These are phyloP conservation scores for Candida sp. DNA, from an alignment of 1,139 yeast genomes.

Conservation along the genomic window DNA sequence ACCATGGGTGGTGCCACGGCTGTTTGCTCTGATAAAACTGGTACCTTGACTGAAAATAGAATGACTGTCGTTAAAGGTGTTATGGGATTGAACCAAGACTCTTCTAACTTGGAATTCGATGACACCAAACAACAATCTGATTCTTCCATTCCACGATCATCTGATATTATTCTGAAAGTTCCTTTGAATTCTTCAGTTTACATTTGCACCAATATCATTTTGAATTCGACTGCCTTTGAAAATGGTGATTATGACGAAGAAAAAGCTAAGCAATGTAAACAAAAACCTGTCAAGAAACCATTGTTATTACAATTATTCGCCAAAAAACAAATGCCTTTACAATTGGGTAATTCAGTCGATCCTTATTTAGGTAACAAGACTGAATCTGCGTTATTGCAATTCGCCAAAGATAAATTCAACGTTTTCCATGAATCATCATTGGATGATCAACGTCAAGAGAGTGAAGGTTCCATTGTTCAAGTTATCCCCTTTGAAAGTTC, in stretches of 20 bases:
- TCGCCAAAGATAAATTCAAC: conserved; percentile 59
- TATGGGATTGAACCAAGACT: conserved; percentile 36
- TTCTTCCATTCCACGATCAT: conserved; percentile 21
- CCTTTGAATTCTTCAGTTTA: conserved; percentile 24
- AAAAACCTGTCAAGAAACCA: conserved; percentile 27
- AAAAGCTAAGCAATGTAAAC: conserved; percentile 23
- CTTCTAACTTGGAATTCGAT: conserved; percentile 34
- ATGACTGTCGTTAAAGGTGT: conserved; percentile 87
- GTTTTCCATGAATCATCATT: conserved; percentile 36
- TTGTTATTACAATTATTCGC: conserved; percentile 16
- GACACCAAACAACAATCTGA: conserved; percentile 27
- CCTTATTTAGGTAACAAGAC: conserved; percentile 90
- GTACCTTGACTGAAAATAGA: conserved; percentile 88
- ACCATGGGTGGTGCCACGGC: conserved; percentile 99
- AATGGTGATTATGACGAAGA: conserved; percentile 45
- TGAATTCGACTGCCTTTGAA: conserved; percentile 91
- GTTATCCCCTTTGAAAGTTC: conserved; percentile 89
- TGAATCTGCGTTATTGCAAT: conserved; percentile 78
- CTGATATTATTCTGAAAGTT: conserved; percentile 28
- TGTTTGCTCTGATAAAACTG: conserved; percentile 95
- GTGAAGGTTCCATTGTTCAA: conserved; percentile 50
- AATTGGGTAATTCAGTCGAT: conserved; percentile 36
- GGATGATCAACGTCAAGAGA: conserved; percentile 36
- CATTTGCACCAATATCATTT: conserved; percentile 58
- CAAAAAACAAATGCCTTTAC: conserved; percentile 7